Conservation (phyloP, 306 rosid genomes). For the Malus fusca region DNA sequence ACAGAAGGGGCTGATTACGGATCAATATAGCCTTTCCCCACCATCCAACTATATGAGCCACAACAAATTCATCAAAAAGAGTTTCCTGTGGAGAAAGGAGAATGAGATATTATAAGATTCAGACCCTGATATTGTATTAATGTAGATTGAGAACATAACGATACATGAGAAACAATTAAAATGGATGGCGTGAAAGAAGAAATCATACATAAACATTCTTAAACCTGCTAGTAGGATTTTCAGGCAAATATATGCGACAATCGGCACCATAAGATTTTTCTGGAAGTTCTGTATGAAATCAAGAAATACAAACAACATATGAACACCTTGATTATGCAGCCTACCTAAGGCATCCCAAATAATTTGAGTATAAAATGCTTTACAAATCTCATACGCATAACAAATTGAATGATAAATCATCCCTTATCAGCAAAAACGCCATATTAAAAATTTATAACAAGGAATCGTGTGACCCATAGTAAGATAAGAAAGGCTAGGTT, state of each 20-base stretch:
- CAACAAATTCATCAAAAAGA: slow-evolving; percentile 93
- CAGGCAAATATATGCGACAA: slow-evolving; percentile 89
- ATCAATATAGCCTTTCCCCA: slow-evolving; percentile 99
- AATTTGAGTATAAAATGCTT: not conserved
- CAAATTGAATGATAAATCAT: slow-evolving; percentile 1
- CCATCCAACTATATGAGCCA: slow-evolving; percentile 98
- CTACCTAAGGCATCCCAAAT: not conserved
- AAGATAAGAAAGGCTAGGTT: slow-evolving; percentile 55
- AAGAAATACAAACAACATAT: slow-evolving; percentile 13
- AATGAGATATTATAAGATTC: slow-evolving; percentile 3
- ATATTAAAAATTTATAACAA: slow-evolving; percentile 2
- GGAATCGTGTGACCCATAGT: slow-evolving; percentile 61
- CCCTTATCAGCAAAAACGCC: slow-evolving; percentile 8
- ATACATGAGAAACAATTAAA: not conserved
- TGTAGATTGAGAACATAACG: not conserved
- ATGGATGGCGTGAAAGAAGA: slow-evolving; percentile 44
- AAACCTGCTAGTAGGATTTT: slow-evolving; percentile 88
- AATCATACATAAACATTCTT: slow-evolving; percentile 98
- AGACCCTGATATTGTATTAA: not conserved
- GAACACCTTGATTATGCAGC: not conserved
- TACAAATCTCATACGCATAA: not conserved
- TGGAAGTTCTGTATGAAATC: slow-evolving; percentile 70
- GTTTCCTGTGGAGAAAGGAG: slow-evolving; percentile 49
- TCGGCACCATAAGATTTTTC: slow-evolving; percentile 97
- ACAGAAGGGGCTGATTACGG: slow-evolving; percentile 95